Percentiles rank a stretch among this genome's conserved stretches.
These are phyloP conservation scores for Candida corydali DNA, from an alignment of 805 yeast species.

Conservation along the genomic window DNA sequence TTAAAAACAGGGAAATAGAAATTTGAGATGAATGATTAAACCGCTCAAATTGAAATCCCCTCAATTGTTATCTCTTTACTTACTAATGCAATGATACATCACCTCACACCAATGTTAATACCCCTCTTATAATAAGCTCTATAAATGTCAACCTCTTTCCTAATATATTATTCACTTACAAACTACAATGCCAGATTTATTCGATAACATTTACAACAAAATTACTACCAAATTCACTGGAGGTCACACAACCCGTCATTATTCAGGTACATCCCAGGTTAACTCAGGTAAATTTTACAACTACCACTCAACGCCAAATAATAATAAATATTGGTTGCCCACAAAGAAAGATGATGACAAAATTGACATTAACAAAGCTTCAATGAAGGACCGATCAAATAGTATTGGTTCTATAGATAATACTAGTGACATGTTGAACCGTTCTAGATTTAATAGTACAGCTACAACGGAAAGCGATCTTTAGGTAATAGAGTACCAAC, in stretches of 20 bases:
- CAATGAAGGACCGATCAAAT: too few species aligned
- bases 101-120: too few species aligned
- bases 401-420: too few species aligned
- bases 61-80: too few species aligned
- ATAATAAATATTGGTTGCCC: constrained; percentile 39
- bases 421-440: not conserved
- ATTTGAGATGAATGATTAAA: too few species aligned
- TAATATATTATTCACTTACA: too few species aligned
- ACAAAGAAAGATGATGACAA: constrained; percentile 4
- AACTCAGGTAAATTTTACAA: constrained; percentile 35
- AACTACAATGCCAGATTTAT: constrained; percentile 26
- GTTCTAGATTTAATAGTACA: constrained; percentile 17
- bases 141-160: too few species aligned
- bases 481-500: too few species aligned
- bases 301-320: constrained; percentile 31
- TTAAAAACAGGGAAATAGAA: too few species aligned
- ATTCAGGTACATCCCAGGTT: constrained; percentile 29
- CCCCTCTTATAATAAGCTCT: too few species aligned
- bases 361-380: constrained; percentile 12
- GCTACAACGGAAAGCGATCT: constrained; percentile 9
- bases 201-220: constrained; percentile 35
- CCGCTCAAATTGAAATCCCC: too few species aligned
- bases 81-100: too few species aligned
- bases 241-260: constrained; percentile 29
- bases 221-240: constrained; percentile 28